Evolutionary conservation across 257 asterid genomes (phyloP), one percentile per base, ranked within the genome.

Genomic region (Marsdenia floribunda): DNA sequence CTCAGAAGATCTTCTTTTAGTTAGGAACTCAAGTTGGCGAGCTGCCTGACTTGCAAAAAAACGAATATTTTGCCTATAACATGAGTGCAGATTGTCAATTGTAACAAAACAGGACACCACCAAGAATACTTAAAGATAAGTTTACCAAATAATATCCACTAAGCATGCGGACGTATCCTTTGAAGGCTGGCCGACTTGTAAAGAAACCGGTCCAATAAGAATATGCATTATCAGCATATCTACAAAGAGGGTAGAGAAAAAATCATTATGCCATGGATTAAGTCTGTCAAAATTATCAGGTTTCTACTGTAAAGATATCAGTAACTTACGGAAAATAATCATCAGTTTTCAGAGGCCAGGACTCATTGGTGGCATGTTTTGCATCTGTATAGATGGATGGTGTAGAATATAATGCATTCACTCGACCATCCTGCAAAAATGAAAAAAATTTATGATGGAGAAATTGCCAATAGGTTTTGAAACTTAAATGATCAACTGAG

Each of bases 171-270:
- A 92, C 66, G 35, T 88, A 92, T 83, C 93, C 68, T 83, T 92
- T 92, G 26, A 92, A 83, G 77, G 84, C 96, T 12, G 98, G 96
- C 35, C 98, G 91, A 80, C 98, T 92, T 49, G 98, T 90, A 79
- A 66, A 92, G 82, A 68, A 90, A 50, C 98, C 98, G 54, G 98
- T 92, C 93, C 93, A 92, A 86, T 90, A 92, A 75, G 98, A 82
- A 86, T 87, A 74, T 58, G 82, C 42, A 40, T 63, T 49, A 68
- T 84, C 88, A 67, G 97, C 98, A 76, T 92, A 92, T 75, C 97
- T 92, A 78, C 73, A 67, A 69, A 26, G 77, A 79, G 26, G 59
- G 15, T n/a, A n/a, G 29, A 65, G 71, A 50, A 78, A 44, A 19
- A 73, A 26, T 18, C 15, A 68, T 38, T 33, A 49, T 38, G 26